Evolutionary conservation across 164 flowering plant genomes (phyloP).

Genomic region (Buxus sempervirens): DNA sequence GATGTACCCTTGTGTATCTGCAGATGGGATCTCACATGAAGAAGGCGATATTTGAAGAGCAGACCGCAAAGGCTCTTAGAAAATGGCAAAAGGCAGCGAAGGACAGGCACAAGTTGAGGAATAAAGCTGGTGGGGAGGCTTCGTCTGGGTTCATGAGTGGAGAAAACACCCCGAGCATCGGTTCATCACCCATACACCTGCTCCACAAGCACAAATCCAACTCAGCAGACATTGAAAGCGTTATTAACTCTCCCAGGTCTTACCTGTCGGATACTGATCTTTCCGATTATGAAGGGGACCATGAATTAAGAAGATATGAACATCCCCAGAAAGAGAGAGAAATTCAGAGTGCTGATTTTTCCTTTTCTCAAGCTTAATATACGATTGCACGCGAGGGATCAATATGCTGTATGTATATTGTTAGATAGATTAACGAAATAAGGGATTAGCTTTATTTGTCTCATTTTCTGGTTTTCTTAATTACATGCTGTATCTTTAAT

Average conservation of each 20-base stretch:
- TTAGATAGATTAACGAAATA: no score
- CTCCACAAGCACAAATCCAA: conserved; percentile 32
- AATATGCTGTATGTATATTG: no score
- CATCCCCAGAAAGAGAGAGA: conserved; percentile 16
- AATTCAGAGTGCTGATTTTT: conserved; percentile 31
- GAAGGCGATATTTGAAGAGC: conserved; percentile 66
- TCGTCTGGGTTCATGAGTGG: conserved; percentile 33
- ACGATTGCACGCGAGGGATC: no score
- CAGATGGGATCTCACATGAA: conserved; percentile 87
- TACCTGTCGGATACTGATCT: conserved; percentile 42
- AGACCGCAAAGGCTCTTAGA: conserved; percentile 55
- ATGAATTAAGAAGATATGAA: conserved; percentile 10
- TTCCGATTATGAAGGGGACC: conserved; percentile 29
- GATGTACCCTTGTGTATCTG: no score
- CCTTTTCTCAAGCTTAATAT: conserved; percentile 30
- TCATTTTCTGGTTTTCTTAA: no score
- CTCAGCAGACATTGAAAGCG: conserved; percentile 29
- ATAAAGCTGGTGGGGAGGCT: conserved; percentile 19
- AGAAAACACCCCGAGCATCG: conserved; percentile 40
- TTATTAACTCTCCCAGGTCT: conserved; percentile 28
- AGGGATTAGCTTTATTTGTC: no score
- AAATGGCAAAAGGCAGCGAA: conserved; percentile 61
- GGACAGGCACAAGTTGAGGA: conserved; percentile 32
- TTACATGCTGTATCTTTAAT: no score
- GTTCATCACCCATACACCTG: conserved; percentile 52